phyloP scores from a whole-genome alignment of 2,329 filamentous ascomycete species.

The Elsinoe arachidis region DNA sequence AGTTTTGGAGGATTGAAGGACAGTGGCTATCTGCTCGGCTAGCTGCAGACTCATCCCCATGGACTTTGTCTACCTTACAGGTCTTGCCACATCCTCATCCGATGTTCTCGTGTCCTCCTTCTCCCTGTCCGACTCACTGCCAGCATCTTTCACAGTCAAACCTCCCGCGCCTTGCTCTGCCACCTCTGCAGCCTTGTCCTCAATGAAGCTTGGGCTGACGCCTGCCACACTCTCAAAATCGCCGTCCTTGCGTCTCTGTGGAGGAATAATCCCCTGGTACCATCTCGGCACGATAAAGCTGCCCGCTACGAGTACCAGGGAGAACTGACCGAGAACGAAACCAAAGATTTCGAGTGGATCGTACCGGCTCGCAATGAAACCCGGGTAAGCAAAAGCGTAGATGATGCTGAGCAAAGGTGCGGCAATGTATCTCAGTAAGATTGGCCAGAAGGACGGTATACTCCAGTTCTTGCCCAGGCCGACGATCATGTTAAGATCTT shows the following conservation, averaged over 20 bases:
- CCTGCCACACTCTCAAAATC: background rate
- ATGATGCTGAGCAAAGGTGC: background rate
- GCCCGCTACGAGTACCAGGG: background rate
- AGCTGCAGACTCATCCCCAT: no score
- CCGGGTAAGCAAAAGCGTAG: background rate
- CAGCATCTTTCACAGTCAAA: background rate
- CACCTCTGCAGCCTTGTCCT: background rate
- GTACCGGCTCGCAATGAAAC: background rate
- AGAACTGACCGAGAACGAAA: background rate
- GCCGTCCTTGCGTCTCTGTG: background rate
- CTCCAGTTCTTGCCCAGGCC: no score
- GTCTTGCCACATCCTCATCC: background rate
- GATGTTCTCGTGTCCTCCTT: background rate
- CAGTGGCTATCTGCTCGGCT: no score
- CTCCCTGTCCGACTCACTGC: background rate
- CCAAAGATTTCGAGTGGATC: background rate
- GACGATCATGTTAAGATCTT: no score
- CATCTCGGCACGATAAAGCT: background rate
- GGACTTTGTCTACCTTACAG: background rate
- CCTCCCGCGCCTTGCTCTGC: background rate
- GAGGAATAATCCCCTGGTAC: background rate
- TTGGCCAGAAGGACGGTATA: no score
- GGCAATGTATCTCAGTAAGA: no score
- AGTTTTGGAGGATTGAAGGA: no score
- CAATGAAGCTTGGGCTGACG: background rate